phyloP scores from a whole-genome alignment of 495 filamentous ascomycete species.

The Penicillium ochrochloron region DNA sequence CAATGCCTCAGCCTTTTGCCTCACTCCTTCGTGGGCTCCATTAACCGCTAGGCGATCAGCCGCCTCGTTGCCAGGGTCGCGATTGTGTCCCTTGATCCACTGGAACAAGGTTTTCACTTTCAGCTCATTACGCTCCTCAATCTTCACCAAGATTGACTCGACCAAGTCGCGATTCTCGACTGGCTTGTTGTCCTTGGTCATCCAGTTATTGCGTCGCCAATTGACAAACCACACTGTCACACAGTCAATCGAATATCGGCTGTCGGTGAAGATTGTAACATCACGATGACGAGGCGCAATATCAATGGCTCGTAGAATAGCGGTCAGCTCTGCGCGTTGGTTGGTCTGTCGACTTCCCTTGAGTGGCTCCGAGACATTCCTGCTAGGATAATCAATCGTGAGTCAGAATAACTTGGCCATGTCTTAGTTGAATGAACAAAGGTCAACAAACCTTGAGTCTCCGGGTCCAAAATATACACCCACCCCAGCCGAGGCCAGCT shows the following conservation, averaged over 20 bases:
- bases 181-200: slow-evolving; percentile 64
- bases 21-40: slow-evolving; percentile 50
- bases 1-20: slow-evolving; percentile 36
- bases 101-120: slow-evolving; percentile 70
- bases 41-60: slow-evolving; percentile 81
- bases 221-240: slow-evolving; percentile 81
- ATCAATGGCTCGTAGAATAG: slow-evolving; percentile 82
- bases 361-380: slow-evolving; percentile 86
- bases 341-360: slow-evolving; percentile 81
- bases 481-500: slow-evolving; percentile 75
- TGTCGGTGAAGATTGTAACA: slow-evolving; percentile 79
- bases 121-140: slow-evolving; percentile 68
- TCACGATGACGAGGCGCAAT: slow-evolving; percentile 66
- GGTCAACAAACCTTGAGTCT: slow-evolving; percentile 65
- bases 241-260: slow-evolving; percentile 86
- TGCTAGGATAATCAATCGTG: slow-evolving; percentile 45
- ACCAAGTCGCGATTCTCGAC: slow-evolving; percentile 90
- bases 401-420: slow-evolving; percentile 26
- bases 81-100: slow-evolving; percentile 86
- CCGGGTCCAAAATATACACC: slow-evolving; percentile 85
- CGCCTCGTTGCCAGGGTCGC: slow-evolving; percentile 71
- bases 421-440: background rate
- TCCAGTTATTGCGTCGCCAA: slow-evolving; percentile 84
- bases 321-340: slow-evolving; percentile 91
- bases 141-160: slow-evolving; percentile 67